Conservation (phyloP, 371 early-diverging fungal species). For the Chytridium lagenaria region DNA sequence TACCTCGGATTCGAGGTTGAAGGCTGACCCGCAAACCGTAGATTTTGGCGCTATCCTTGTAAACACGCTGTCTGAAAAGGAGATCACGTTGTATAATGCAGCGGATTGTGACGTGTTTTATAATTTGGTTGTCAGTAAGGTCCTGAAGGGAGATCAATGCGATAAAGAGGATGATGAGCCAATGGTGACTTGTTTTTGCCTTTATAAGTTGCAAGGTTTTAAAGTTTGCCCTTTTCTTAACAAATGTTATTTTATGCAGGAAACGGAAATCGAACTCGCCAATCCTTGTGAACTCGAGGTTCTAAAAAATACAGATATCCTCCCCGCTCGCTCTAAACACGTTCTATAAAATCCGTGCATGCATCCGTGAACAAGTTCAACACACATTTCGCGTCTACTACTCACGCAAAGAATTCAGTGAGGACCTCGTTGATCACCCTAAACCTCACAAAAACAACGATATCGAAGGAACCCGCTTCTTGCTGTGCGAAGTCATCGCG, state of each 20-base stretch:
- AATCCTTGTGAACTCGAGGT: constrained; percentile 44
- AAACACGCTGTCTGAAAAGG: constrained; percentile 49
- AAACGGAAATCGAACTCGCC: constrained; percentile 17
- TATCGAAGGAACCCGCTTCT: not conserved
- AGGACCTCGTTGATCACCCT: not conserved
- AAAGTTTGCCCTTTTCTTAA: too few relatives aligned
- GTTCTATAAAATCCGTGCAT: constrained; percentile 44
- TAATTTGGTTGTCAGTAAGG: constrained; percentile 28
- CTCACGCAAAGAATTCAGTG: constrained; percentile 29
- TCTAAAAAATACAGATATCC: constrained; percentile 29
- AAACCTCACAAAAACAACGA: not conserved
- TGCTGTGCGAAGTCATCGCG: constrained; percentile 44
- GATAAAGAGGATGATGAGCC: not conserved
- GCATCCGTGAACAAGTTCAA: constrained; percentile 40
- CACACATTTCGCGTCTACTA: constrained; percentile 44
- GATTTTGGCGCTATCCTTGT: constrained; percentile 52
- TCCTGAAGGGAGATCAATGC: not conserved
- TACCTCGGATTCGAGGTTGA: constrained; percentile 39
- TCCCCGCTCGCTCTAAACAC: constrained; percentile 53
- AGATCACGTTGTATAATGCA: constrained; percentile 46
- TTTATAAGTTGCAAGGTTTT: not conserved
- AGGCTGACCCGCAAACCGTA: constrained; percentile 33
- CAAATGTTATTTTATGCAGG: not conserved
- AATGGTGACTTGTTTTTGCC: not conserved
- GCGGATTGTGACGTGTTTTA: constrained; percentile 53